phyloP scores from a whole-genome alignment of 495 filamentous ascomycete species.

The Xylaria acuta region DNA sequence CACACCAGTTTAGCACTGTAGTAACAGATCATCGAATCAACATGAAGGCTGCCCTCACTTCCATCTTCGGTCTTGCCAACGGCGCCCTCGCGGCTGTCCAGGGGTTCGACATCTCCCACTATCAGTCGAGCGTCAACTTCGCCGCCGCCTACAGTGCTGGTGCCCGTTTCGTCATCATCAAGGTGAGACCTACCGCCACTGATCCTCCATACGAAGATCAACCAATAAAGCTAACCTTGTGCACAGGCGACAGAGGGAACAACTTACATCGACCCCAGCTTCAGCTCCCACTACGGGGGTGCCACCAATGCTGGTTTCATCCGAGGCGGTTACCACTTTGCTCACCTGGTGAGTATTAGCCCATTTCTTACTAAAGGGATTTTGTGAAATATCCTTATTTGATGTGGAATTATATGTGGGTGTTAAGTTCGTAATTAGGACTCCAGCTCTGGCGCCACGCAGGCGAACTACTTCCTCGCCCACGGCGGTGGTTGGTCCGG shows the following conservation, averaged over 20 bases:
- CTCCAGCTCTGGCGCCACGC: conserved; percentile 54
- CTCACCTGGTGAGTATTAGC: conserved; percentile 46
- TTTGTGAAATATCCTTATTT: neutral
- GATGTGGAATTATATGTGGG: neutral
- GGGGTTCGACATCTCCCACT: conserved; percentile 71
- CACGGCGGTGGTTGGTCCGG: conserved; percentile 68
- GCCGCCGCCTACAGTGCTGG: conserved; percentile 59
- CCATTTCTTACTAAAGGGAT: neutral
- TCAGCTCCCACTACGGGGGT: conserved; percentile 61
- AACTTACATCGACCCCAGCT: conserved; percentile 57
- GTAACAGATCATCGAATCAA: neutral
- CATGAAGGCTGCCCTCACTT: conserved; percentile 27
- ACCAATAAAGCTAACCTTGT: conserved; percentile 1
- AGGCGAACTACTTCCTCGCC: conserved; percentile 65
- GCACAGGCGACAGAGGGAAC: conserved; percentile 66
- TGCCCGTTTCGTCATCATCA: conserved; percentile 73
- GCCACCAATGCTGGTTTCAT: conserved; percentile 64
- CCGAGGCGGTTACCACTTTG: conserved; percentile 71
- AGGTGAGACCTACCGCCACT: conserved; percentile 47
- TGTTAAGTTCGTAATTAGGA: conserved; percentile 24
- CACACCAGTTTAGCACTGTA: neutral
- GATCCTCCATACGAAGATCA: neutral
- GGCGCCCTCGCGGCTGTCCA: conserved; percentile 56
- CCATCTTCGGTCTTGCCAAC: conserved; percentile 30
- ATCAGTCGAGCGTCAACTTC: conserved; percentile 65